Base-by-base conservation (phyloP, 306 rosid species). In the Mimosa pudica region DNA sequence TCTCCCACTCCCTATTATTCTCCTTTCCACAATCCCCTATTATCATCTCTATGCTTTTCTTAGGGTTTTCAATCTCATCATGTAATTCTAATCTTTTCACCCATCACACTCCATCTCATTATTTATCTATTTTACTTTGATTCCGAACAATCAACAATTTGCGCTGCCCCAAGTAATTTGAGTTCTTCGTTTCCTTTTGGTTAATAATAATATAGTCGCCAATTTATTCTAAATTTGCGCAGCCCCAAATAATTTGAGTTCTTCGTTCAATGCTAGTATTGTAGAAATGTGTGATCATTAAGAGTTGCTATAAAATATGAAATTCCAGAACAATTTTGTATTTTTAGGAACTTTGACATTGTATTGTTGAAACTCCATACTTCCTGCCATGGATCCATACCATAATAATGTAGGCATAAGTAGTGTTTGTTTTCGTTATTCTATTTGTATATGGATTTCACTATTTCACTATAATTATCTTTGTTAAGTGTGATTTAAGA, bases 61-160 rank as follows among this genome's bases (percentile, higher is more conserved):
- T 80, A 86, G 89, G 89, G 85, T 86, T 86, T 82, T 30, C 2
- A 62, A 11, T 32, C n/a, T 12, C n/a, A 62, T 62, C 35, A 62
- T 32, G n/a, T 11, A 62, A 33, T 38, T 3, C 3, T 62, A 62
- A 16, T 30, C 9, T 38, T 62, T 62, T 62, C n/a, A 30, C 42
- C 8, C 44, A 17, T 33, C 42, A 62, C 42, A 6, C 9, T 62
- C 42, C 42, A 62, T 62, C 68, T 32, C n/a, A 32, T 10, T 12
- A 32, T 30, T 62, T 11, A 1, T 30, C 42, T 33, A 62, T 32
- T 32, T n/a, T 38, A 62, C 68, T 33, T 0, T 2, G n/a, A 62
- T 32, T 62, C 4, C 32, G 42, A 3, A 17, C 68, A 62, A 12
- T 32, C 42, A 32, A 33, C 38, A 32, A 32, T 11, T 32, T 32